Conservation (phyloP, 371 early-diverging fungal species). For the Rhizomucor pusillus region DNA sequence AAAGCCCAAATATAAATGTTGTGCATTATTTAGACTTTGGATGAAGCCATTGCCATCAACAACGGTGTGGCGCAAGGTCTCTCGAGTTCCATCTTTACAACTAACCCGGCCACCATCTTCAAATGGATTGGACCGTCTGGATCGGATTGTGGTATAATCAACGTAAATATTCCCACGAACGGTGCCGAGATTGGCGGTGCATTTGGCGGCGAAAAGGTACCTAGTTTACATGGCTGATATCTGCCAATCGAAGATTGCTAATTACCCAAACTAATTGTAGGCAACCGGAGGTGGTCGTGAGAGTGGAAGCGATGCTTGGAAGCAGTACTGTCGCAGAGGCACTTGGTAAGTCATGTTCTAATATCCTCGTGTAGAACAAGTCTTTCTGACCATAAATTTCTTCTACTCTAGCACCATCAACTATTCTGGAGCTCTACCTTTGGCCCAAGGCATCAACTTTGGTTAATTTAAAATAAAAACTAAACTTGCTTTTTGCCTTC, state of each 20-base stretch:
- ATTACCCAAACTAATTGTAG: not conserved
- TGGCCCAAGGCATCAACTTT: constrained; percentile 98
- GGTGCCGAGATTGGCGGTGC: constrained; percentile 99
- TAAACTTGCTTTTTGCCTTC: too few species aligned
- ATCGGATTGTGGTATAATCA: constrained; percentile 97
- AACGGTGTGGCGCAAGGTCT: constrained; percentile 92
- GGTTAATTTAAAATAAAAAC: too few species aligned
- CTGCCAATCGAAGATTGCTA: too few species aligned
- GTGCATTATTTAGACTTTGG: constrained; percentile 51
- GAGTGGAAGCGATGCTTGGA: constrained; percentile 93
- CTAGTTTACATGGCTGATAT: too few species aligned
- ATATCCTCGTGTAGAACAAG: not conserved
- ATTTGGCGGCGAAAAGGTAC: constrained; percentile 91
- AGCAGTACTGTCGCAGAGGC: constrained; percentile 81
- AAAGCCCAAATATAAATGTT: not conserved
- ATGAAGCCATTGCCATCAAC: constrained; percentile 88
- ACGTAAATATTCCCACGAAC: constrained; percentile 96
- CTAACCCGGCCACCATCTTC: constrained; percentile 80
- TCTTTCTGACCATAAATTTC: constrained; percentile 41
- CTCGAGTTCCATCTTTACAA: constrained; percentile 87
- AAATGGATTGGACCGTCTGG: constrained; percentile 93
- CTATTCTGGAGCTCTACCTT: constrained; percentile 86
- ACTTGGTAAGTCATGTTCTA: constrained; percentile 50
- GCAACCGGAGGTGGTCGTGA: constrained; percentile 98
- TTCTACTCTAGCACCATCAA: constrained; percentile 73